Evolutionary conservation across 768 basidiomycete genomes (phyloP).

Genomic region (Boletus eberwhitei): DNA sequence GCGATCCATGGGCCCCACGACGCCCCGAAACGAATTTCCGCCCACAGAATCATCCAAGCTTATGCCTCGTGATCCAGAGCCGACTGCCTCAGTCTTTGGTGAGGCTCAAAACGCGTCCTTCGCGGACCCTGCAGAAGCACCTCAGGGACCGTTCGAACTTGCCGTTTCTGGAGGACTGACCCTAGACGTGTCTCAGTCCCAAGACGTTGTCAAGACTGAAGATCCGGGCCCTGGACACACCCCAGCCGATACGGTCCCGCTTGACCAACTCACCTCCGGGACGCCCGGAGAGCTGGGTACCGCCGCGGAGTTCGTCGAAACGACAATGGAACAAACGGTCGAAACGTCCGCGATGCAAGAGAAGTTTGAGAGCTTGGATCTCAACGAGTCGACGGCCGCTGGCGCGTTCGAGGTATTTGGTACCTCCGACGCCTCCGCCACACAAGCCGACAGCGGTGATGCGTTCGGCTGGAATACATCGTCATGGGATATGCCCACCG

Average conservation of each 20-base stretch:
- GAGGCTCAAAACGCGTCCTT: constrained; percentile 11
- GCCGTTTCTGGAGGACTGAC: constrained; percentile 1
- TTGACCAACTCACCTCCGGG: constrained; percentile 16
- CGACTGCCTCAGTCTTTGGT: constrained; percentile 8
- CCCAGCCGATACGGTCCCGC: constrained; percentile 28
- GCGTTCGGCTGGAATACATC: not conserved
- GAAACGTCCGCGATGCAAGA: constrained; percentile 10
- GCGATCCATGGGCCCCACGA: constrained; percentile 24
- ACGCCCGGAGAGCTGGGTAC: not conserved
- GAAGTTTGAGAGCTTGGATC: constrained; percentile 1
- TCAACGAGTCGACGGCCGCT: not conserved
- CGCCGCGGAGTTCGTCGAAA: constrained; percentile 2
- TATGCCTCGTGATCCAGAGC: constrained; percentile 5
- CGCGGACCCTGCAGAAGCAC: not conserved
- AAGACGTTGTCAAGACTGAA: not conserved
- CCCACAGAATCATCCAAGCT: not conserved
- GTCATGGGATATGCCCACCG: not conserved
- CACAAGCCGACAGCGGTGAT: not conserved
- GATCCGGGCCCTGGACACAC: constrained; percentile 17
- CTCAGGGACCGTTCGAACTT: not conserved
- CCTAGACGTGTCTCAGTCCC: constrained; percentile 12
- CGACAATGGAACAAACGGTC: not conserved
- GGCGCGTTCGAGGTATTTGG: not conserved
- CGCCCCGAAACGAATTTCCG: constrained; percentile 17
- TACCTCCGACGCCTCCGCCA: not conserved